Conservation (phyloP, 768 basidiomycete species). For the Boletus bicolor region DNA sequence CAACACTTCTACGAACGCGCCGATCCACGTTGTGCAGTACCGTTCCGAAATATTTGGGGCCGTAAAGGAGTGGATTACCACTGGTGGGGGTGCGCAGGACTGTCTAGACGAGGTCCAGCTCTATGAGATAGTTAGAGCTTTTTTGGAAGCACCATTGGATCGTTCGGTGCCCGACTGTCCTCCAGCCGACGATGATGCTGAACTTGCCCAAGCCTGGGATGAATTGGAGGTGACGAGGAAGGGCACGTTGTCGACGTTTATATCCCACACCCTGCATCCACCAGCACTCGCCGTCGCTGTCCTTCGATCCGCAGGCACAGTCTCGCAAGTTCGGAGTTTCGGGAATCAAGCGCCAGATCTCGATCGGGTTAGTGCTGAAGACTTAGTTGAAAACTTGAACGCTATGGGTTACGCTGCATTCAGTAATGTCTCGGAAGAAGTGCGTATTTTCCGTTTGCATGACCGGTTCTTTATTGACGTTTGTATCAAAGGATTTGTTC, state of each 20-base stretch:
- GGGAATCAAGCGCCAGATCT: conserved; percentile 55
- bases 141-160: conserved; percentile 55
- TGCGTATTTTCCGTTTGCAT: conserved; percentile 27
- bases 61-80: conserved; percentile 67
- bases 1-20: conserved; percentile 39
- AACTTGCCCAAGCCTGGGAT: conserved; percentile 47
- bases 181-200: conserved; percentile 36
- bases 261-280: conserved; percentile 61
- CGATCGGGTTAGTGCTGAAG: conserved; percentile 60
- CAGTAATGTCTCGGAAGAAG: conserved; percentile 76
- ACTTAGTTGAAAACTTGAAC: conserved; percentile 75
- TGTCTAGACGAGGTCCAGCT: conserved; percentile 69
- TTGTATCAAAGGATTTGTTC: conserved; percentile 61
- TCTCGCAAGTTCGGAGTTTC: conserved; percentile 20
- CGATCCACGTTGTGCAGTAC: conserved; percentile 46
- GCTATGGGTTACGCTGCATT: conserved; percentile 73
- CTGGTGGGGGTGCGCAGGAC: conserved; percentile 78
- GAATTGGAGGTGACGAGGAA: conserved; percentile 42
- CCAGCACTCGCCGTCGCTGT: conserved; percentile 30
- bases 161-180: conserved; percentile 44
- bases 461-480: conserved; percentile 4
- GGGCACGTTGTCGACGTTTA: conserved; percentile 45
- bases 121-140: conserved; percentile 52
- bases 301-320: conserved; percentile 17
- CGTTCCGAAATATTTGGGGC: conserved; percentile 64